These are phyloP conservation scores for Hebeloma cylindrosporum DNA, from an alignment of 768 basidiomycete genomes.

Conservation along the genomic window DNA sequence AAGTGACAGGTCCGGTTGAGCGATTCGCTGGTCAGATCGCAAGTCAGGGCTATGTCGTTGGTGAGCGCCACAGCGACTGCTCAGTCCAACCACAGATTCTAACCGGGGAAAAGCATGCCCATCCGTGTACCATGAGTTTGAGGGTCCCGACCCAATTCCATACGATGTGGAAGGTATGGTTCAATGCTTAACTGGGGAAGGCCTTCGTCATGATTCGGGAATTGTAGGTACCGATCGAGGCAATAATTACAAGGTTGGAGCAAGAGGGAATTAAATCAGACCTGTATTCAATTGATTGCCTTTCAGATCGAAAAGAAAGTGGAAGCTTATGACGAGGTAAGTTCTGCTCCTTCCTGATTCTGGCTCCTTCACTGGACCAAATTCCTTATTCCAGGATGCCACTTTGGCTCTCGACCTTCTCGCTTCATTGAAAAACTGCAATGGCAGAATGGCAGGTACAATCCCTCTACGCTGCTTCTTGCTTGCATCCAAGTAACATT, in stretches of 20 bases:
- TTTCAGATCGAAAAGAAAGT: constrained; percentile 83
- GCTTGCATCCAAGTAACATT: constrained; percentile 13
- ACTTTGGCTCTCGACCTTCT: constrained; percentile 77
- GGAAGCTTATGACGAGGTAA: constrained; percentile 84
- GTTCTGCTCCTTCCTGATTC: neutral
- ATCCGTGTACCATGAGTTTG: constrained; percentile 89
- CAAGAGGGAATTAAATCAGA: neutral
- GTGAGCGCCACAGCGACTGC: constrained; percentile 31
- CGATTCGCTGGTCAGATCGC: constrained; percentile 88
- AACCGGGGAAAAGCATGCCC: constrained; percentile 59
- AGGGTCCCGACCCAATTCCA: constrained; percentile 82
- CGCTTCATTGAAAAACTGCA: constrained; percentile 74
- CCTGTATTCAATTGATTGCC: neutral
- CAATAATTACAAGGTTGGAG: constrained; percentile 84
- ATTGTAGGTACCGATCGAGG: constrained; percentile 54
- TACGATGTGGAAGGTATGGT: constrained; percentile 79
- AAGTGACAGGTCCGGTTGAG: constrained; percentile 96
- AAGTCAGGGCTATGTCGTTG: constrained; percentile 81
- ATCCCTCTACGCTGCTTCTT: neutral
- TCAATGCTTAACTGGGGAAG: neutral
- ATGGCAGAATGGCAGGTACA: constrained; percentile 84
- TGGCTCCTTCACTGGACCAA: neutral
- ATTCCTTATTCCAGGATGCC: constrained; percentile 57
- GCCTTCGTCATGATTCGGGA: neutral
- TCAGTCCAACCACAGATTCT: neutral